Percentiles rank a stretch among this genome's conserved stretches.
Conservation (phyloP, 1,284 basidiomycete species). For the Hemileia vastatrix region DNA sequence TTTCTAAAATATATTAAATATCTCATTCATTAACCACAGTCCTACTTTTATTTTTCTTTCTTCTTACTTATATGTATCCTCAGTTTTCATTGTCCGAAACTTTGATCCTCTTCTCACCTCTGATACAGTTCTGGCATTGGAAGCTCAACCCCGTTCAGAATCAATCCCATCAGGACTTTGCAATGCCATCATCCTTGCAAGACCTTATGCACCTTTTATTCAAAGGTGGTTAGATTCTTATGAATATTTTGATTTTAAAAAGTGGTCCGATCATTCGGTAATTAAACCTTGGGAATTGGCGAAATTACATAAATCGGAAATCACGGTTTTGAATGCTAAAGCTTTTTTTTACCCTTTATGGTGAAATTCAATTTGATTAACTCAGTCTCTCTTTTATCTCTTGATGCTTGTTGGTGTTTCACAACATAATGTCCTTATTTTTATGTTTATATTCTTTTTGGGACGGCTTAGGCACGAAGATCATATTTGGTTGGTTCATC, state of each 20-base stretch:
- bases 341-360: conserved; percentile 51
- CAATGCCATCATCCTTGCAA: conserved; percentile 49
- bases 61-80: conserved; percentile 36
- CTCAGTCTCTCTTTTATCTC: background rate
- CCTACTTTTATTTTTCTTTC: too few relatives aligned
- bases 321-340: conserved; percentile 47
- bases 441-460: background rate
- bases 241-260: conserved; percentile 44
- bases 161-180: conserved; percentile 45
- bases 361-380: too few relatives aligned
- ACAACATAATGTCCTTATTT: background rate
- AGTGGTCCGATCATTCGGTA: conserved; percentile 48
- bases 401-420: background rate
- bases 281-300: conserved; percentile 44
- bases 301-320: conserved; percentile 44
- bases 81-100: conserved; percentile 36
- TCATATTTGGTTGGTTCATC: conserved; percentile 17
- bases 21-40: too few relatives aligned
- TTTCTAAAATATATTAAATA: background rate
- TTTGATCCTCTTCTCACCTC: conserved; percentile 30
- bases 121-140: conserved; percentile 48
- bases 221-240: conserved; percentile 45
- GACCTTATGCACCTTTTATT: conserved; percentile 46
- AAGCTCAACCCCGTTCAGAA: conserved; percentile 36
- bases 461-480: conserved; percentile 14